These are phyloP conservation scores for Camelina hispida DNA, from an alignment of 345 rosid genomes.

Conservation along the genomic window DNA sequence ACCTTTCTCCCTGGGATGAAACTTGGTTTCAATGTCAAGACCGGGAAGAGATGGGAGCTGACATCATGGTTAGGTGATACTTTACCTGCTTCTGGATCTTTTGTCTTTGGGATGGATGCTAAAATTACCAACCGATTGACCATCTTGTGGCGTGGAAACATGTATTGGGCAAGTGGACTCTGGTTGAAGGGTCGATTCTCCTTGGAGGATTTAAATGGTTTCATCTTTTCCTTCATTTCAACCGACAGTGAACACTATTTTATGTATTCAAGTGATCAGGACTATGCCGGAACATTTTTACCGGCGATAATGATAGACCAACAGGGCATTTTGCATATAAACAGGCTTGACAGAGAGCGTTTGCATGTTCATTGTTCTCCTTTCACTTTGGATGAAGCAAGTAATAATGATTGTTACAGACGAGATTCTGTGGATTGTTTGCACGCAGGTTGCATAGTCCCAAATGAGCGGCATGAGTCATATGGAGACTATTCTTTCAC, in stretches of 20 bases:
- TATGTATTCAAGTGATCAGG: conserved; percentile 12
- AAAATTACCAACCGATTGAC: conserved; percentile 31
- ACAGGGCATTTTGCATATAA: conserved; percentile 20
- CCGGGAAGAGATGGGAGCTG: conserved; percentile 41
- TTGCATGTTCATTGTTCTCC: conserved; percentile 16
- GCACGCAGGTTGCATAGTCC: neutral
- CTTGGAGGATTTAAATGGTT: neutral
- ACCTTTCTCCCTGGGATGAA: conserved; percentile 56
- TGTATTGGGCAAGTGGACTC: conserved; percentile 41
- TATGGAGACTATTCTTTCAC: neutral
- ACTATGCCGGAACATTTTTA: neutral
- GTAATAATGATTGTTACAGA: neutral
- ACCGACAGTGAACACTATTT: conserved; percentile 40
- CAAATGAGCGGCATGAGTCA: neutral
- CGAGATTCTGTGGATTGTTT: neutral
- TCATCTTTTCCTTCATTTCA: conserved; percentile 34
- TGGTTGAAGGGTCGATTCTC: conserved; percentile 20
- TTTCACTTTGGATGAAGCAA: neutral
- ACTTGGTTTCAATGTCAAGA: conserved; percentile 48
- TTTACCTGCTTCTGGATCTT: conserved; percentile 37
- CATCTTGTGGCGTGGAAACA: conserved; percentile 32
- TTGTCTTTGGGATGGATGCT: conserved; percentile 42
- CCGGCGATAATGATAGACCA: conserved; percentile 22
- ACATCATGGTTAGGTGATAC: conserved; percentile 38
- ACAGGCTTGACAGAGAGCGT: neutral